Base-by-base conservation (phyloP, 768 basidiomycete species). In the Flagelloscypha sp. region DNA sequence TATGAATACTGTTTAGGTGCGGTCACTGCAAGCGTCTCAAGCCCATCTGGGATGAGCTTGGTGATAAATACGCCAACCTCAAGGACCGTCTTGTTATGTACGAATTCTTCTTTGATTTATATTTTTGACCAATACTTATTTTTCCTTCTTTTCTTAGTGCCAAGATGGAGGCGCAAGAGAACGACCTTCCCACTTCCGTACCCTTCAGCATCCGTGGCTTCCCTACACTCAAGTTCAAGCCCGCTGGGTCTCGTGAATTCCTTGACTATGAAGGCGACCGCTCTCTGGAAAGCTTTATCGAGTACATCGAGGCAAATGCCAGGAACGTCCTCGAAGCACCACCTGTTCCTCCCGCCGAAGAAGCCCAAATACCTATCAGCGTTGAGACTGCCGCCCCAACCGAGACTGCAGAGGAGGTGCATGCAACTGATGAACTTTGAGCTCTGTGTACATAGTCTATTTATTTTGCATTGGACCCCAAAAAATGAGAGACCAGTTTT, bases 191-290 rank as follows among this genome's bases (percentile, higher is more conserved):
- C 30, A 68, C 80, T 13, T 74, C 74, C n/a, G 76, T 82, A 40
- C 76, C 82, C 21, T 98, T 99, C 87, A 76, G 80, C 35, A 62
- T 98, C 40, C 50, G 66, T 37, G 87, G 89, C 25, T 92, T 89
- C 83, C 94, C 95, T 6, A 98, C 95, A 5, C 55, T 98, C 53
- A 98, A 98, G 58, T 94, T 99, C 74, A 93, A 92, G 66, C 72
- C 79, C 4, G 94, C 95, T 10, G 94, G 94, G 30, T 63, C 74
- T 15, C 65, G 68, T 36, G 80, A 88, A 34, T 99, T 93, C 66
- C 62, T 93, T 35, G 89, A 95, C 56, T 98, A 93, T 54, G 80
- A 86, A 44, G 95, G 95, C 45, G 95, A 90, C 49, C 79, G 88
- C 40, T 81, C 85, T 3, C 63, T 89, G 43, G 92, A 97, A 62